Base-by-base conservation (phyloP, 176 grass and related monocot genomes). In the Melocanna baccifera region DNA sequence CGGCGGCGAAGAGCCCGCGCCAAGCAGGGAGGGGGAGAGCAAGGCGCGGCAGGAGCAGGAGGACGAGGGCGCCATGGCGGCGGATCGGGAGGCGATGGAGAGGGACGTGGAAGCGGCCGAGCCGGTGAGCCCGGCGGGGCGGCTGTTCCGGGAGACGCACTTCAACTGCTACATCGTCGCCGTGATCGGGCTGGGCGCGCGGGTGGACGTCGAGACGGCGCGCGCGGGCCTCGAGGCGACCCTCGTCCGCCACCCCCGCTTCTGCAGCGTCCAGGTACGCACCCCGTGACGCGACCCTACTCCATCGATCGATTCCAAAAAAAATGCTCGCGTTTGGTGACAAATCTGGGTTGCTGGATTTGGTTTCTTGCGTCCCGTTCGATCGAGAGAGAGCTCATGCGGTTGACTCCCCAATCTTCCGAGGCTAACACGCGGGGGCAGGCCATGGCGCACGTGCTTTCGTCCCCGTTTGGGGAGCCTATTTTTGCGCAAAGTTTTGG, bases 141-240 rank as follows among this genome's bases (percentile, higher is more conserved):
- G 84, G 87, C 80, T 99, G 56, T 99, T 99, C 85, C 85, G 90
- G 57, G 88, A 94, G 74, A 76, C 36, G 29, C 82, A 86, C 74
- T 90, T 96, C 73, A 90, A 94, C 69, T 99, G 96, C 88, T 76
- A 96, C 88, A 94, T 96, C 87, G 80, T 99, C 55, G 89, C 89
- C 26, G 53, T 86, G 22, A 76, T 99, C 48, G 96, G 93, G 7
- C 42, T 76, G 1, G 91, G 81, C 53, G 28, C 77, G 5, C 37
- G 73, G 36, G 80, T 89, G 37, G 84, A 99, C 73, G 1, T 91
- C 51, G 88, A 57, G 57, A 36, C 77, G 63, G 34, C 72, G 69
- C 85, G 86, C 67, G 64, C 79, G 20, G 96, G 93, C 43, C 73
- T 99, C 22, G 76, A 81, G 62, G 91, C 77, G 22, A 89, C 96